These are phyloP conservation scores for Colletotrichum musae DNA, from an alignment of 2,329 filamentous ascomycete genomes.

Conservation along the genomic window DNA sequence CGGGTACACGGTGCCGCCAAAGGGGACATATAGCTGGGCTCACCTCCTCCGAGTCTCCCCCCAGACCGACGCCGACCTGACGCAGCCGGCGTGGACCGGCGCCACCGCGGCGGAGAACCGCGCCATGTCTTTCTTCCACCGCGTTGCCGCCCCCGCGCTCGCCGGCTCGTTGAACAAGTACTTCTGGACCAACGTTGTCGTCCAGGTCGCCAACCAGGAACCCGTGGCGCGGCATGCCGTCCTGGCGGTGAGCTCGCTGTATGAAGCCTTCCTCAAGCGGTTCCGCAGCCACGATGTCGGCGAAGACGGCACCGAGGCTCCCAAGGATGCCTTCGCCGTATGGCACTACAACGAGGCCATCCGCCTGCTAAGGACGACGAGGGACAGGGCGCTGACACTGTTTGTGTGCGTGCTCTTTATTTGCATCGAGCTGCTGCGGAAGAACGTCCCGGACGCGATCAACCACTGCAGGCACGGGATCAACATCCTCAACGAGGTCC, in stretches of 20 bases:
- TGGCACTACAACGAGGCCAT: constrained; percentile 43
- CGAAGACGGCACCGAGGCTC: not conserved
- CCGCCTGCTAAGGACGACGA: constrained; percentile 29
- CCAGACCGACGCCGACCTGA: not conserved
- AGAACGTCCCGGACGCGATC: constrained; percentile 14
- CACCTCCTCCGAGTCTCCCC: not conserved
- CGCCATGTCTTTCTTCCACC: constrained; percentile 41
- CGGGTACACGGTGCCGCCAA: constrained; percentile 28
- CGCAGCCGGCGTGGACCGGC: not conserved
- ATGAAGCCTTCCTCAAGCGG: constrained; percentile 26
- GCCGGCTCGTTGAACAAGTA: constrained; percentile 42
- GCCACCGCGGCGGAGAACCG: constrained; percentile 29
- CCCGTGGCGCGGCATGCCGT: constrained; percentile 44
- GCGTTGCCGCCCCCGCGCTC: constrained; percentile 39
- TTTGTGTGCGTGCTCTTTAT: constrained; percentile 44
- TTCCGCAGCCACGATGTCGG: not conserved
- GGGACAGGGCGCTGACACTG: constrained; percentile 36
- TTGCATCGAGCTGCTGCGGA: constrained; percentile 32
- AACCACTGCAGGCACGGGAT: constrained; percentile 29
- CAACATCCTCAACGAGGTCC: constrained; percentile 30
- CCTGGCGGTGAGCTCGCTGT: constrained; percentile 42
- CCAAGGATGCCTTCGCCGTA: constrained; percentile 25
- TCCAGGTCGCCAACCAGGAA: constrained; percentile 40
- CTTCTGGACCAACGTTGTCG: constrained; percentile 44
- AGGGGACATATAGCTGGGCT: constrained; percentile 6